Percentiles rank a stretch among this genome's conserved stretches.
Evolutionary conservation across 371 early-diverging fungal species (phyloP).

Genomic region (Batkoa obscura): DNA sequence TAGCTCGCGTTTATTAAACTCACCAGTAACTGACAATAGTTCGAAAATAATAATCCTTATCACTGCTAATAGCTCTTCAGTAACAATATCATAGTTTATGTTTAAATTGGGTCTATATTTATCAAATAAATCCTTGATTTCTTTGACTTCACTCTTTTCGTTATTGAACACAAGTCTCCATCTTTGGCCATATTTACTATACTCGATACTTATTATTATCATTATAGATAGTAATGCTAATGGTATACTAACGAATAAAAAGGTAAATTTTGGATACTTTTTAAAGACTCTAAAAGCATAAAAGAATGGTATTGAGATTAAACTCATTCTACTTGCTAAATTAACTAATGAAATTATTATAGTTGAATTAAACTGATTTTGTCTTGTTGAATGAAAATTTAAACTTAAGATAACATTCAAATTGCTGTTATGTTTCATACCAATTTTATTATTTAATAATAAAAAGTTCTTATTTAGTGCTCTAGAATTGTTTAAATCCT

Average conservation of each 20-base stretch:
- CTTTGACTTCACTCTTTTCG: neutral
- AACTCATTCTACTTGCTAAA: neutral
- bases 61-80: neutral
- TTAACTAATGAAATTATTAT: too few species aligned
- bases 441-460: too few species aligned
- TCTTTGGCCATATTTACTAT: neutral
- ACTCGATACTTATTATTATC: neutral
- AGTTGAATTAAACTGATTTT: too few species aligned
- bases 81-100: neutral
- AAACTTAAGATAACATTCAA: too few species aligned
- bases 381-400: too few species aligned
- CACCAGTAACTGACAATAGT: neutral
- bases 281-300: neutral
- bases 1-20: neutral
- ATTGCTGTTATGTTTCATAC: too few species aligned
- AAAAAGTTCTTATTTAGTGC: too few species aligned
- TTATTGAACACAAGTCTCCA: neutral
- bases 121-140: neutral
- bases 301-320: neutral
- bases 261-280: neutral
- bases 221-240: neutral
- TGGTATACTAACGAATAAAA: neutral
- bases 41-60: neutral
- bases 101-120: neutral
- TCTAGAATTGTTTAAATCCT: too few species aligned